phyloP scores from a whole-genome alignment of 1,284 basidiomycete genomes.

The Trametes polyzona region DNA sequence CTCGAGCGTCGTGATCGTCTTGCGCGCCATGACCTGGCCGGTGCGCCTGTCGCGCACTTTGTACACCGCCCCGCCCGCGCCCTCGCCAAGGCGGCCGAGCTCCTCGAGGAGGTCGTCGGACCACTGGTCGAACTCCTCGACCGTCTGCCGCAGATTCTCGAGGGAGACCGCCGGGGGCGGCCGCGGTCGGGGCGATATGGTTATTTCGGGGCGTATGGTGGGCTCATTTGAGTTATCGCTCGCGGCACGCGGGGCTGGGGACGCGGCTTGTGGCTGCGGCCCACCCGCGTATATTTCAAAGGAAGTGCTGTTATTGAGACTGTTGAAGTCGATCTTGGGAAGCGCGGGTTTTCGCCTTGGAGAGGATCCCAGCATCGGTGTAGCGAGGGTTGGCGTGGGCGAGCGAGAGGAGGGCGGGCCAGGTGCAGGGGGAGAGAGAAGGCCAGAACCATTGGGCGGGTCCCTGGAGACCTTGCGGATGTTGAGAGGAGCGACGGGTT shows the following conservation, averaged over 20 bases:
- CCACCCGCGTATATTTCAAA: slow-evolving; percentile 37
- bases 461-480: slow-evolving; percentile 43
- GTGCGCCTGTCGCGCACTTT: slow-evolving; percentile 85
- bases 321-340: slow-evolving; percentile 36
- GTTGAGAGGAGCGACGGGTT: slow-evolving; percentile 44
- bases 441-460: slow-evolving; percentile 30
- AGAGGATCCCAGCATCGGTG: slow-evolving; percentile 24
- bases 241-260: slow-evolving; percentile 36
- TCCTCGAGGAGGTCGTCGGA: slow-evolving; percentile 77
- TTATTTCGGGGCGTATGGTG: slow-evolving; percentile 55
- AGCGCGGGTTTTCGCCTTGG: slow-evolving; percentile 33
- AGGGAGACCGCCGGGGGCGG: slow-evolving; percentile 35
- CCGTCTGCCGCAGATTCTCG: slow-evolving; percentile 39
- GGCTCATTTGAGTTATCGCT: slow-evolving; percentile 50
- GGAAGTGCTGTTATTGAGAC: slow-evolving; percentile 24
- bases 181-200: slow-evolving; percentile 34
- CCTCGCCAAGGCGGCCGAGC: slow-evolving; percentile 84
- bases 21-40: slow-evolving; percentile 87
- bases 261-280: slow-evolving; percentile 29
- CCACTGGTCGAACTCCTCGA: slow-evolving; percentile 50
- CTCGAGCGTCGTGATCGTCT: slow-evolving; percentile 94
- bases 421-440: slow-evolving; percentile 27
- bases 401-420: slow-evolving; percentile 26
- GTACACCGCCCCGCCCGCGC: slow-evolving; percentile 94
- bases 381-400: slow-evolving; percentile 27